Percentiles rank a stretch among this genome's conserved stretches.
phyloP scores from a whole-genome alignment of 345 rosid species.

The Salix koriyanagi region DNA sequence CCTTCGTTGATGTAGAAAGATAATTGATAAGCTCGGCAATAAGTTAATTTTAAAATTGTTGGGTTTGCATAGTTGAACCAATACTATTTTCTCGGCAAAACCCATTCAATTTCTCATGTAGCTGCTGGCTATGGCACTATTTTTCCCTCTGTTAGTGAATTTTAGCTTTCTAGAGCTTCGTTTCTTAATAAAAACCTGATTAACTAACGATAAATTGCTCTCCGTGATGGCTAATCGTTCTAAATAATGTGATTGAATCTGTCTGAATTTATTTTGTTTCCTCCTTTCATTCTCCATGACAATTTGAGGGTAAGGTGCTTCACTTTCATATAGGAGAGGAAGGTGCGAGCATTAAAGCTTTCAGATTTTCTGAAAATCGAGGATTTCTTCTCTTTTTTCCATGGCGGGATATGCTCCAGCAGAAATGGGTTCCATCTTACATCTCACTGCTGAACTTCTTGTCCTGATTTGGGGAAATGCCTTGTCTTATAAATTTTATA shows the following conservation, averaged over 20 bases:
- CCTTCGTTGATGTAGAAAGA: too few relatives aligned
- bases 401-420: slow-evolving; percentile 9
- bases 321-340: background rate
- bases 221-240: background rate
- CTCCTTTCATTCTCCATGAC: background rate
- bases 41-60: too few relatives aligned
- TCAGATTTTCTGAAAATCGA: background rate
- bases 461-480: background rate
- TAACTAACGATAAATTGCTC: background rate
- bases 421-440: slow-evolving; percentile 83
- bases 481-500: background rate
- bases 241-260: background rate
- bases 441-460: background rate
- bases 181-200: background rate
- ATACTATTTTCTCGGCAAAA: too few relatives aligned
- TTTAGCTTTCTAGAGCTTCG: background rate
- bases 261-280: background rate
- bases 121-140: background rate
- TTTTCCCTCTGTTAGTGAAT: background rate
- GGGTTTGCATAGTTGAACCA: too few relatives aligned
- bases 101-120: too few relatives aligned
- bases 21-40: too few relatives aligned
- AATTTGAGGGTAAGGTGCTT: background rate
- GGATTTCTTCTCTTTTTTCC: background rate
- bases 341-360: background rate